phyloP scores from a whole-genome alignment of 2,329 filamentous ascomycete genomes.

The Fonsecaea multimorphosa region DNA sequence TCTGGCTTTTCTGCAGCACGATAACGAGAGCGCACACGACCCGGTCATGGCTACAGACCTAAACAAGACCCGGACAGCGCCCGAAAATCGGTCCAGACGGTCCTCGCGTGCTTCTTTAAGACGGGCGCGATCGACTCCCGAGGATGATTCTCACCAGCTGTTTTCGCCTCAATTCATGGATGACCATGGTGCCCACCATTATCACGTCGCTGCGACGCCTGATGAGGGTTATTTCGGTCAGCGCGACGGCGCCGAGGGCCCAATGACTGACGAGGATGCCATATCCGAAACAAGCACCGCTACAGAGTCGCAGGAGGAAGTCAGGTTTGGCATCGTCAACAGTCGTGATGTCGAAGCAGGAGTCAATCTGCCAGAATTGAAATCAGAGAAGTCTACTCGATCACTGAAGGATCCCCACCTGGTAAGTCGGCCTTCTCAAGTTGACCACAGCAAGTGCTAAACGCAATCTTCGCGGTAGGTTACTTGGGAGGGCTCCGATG shows the following conservation, averaged over 20 bases:
- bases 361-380: slow-evolving; percentile 22
- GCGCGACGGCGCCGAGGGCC: background rate
- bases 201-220: slow-evolving; percentile 21
- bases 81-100: slow-evolving; percentile 23
- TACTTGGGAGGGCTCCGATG: slow-evolving; percentile 60
- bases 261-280: slow-evolving; percentile 2
- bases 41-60: slow-evolving; percentile 20
- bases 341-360: slow-evolving; percentile 29
- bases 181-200: slow-evolving; percentile 34
- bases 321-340: slow-evolving; percentile 29
- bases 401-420: slow-evolving; percentile 42
- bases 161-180: slow-evolving; percentile 36
- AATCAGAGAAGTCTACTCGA: slow-evolving; percentile 30
- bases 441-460: background rate
- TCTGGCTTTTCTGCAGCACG: background rate
- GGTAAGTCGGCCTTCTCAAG: slow-evolving; percentile 23
- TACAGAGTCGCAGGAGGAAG: slow-evolving; percentile 34
- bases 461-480: slow-evolving; percentile 42
- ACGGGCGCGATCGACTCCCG: slow-evolving; percentile 32
- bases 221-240: slow-evolving; percentile 21
- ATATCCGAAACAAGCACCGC: slow-evolving; percentile 3
- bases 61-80: slow-evolving; percentile 32
- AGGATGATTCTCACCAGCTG: slow-evolving; percentile 31
- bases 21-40: slow-evolving; percentile 4
- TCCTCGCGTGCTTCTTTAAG: slow-evolving; percentile 24